These are phyloP conservation scores for Rosa multiflora DNA, from an alignment of 306 rosid genomes.

Conservation along the genomic window DNA sequence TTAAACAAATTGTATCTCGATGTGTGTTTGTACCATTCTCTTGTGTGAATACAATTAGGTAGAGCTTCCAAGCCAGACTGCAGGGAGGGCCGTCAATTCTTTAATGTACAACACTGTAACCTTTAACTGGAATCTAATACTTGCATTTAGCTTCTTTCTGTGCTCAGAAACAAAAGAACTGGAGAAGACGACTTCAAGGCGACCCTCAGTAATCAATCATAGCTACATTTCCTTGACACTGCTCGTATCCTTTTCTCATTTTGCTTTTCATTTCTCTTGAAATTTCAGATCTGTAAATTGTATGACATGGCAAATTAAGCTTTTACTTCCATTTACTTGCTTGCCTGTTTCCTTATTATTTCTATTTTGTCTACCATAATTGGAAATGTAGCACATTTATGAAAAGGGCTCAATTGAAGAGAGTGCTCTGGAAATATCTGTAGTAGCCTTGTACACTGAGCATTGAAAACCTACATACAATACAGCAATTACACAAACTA, in stretches of 20 bases:
- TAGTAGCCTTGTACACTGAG: not conserved
- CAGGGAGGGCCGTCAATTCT: conserved; percentile 67
- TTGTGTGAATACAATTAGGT: conserved; percentile 82
- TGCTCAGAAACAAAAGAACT: conserved; percentile 38
- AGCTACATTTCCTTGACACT: conserved; percentile 44
- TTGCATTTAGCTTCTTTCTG: conserved; percentile 52
- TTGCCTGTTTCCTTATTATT: not conserved
- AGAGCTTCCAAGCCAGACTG: conserved; percentile 47
- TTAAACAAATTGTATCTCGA: conserved; percentile 28
- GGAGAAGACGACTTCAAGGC: conserved; percentile 45
- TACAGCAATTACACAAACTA: not conserved
- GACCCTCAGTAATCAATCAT: conserved; percentile 42
- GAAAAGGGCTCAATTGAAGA: not conserved
- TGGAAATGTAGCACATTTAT: not conserved
- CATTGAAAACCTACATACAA: not conserved
- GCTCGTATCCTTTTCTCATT: conserved; percentile 23
- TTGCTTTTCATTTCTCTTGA: conserved; percentile 9
- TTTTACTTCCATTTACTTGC: conserved; percentile 16
- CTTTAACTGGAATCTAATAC: conserved; percentile 60
- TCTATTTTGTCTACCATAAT: not conserved
- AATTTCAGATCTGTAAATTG: conserved; percentile 29
- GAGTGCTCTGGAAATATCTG: not conserved
- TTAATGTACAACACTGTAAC: conserved; percentile 69
- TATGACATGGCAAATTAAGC: conserved; percentile 32
- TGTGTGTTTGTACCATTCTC: conserved; percentile 53